Evolutionary conservation across 331 rosid species (phyloP).

Genomic region (Ulmus americana): DNA sequence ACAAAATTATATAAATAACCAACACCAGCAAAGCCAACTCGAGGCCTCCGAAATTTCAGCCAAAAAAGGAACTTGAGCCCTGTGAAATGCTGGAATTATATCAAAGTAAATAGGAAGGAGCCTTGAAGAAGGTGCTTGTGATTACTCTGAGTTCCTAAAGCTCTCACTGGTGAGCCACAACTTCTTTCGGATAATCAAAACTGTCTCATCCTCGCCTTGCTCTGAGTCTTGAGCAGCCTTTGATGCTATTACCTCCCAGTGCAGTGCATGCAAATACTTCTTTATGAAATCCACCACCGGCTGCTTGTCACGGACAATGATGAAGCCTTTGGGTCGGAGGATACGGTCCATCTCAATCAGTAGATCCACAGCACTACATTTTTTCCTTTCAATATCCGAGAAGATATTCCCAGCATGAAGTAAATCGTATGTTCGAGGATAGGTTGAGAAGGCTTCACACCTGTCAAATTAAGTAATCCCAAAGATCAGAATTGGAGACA

Average conservation of each 20-base stretch:
- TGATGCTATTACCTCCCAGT: slow-evolving; percentile 43
- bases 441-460: slow-evolving; percentile 54
- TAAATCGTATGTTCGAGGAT: slow-evolving; percentile 51
- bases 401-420: slow-evolving; percentile 44
- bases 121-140: slow-evolving; percentile 4
- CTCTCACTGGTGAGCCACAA: slow-evolving; percentile 52
- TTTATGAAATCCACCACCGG: slow-evolving; percentile 33
- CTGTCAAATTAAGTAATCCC: slow-evolving; percentile 17
- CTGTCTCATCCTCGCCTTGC: slow-evolving; percentile 31
- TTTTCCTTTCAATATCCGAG: slow-evolving; percentile 37
- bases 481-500: neutral
- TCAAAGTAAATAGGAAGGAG: neutral
- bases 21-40: slow-evolving; percentile 5
- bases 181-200: slow-evolving; percentile 42
- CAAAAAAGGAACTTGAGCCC: too few relatives aligned
- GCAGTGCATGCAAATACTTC: slow-evolving; percentile 37
- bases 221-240: slow-evolving; percentile 28
- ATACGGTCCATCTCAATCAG: slow-evolving; percentile 47
- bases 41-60: neutral
- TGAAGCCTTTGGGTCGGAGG: slow-evolving; percentile 41
- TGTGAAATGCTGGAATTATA: slow-evolving; percentile 6
- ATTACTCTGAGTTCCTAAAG: slow-evolving; percentile 32
- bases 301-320: slow-evolving; percentile 40
- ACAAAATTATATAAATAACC: slow-evolving; percentile 26
- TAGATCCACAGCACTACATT: slow-evolving; percentile 37